phyloP scores from a whole-genome alignment of 179 eudicot species.

The Silene vulgaris region DNA sequence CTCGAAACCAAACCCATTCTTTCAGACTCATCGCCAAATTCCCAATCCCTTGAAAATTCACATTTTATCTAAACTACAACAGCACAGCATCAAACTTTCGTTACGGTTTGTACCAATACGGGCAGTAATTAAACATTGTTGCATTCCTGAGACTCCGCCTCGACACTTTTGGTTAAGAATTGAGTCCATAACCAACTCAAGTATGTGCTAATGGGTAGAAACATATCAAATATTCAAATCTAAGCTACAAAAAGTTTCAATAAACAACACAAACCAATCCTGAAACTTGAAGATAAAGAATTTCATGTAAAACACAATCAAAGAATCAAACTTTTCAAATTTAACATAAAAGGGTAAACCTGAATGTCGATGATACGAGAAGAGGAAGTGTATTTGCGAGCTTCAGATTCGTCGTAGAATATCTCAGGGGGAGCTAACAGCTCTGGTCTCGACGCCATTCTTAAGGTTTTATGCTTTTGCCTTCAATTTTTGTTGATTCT shows the following conservation, averaged over 20 bases:
- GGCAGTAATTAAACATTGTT: background rate
- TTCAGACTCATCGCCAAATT: background rate
- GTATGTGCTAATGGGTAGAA: background rate
- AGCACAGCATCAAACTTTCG: conserved; percentile 1
- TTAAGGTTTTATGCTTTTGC: conserved; percentile 8
- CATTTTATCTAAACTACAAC: background rate
- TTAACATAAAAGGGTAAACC: conserved; percentile 28
- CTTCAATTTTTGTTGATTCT: too few relatives aligned
- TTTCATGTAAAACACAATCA: too few relatives aligned
- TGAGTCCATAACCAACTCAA: background rate
- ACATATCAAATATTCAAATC: background rate
- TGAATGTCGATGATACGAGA: conserved; percentile 89
- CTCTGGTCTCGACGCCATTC: conserved; percentile 72
- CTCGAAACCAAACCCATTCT: background rate
- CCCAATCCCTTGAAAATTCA: background rate
- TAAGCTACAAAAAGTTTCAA: too few relatives aligned
- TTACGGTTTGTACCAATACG: background rate
- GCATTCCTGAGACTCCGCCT: background rate
- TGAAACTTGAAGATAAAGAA: too few relatives aligned
- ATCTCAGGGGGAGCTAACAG: conserved; percentile 82
- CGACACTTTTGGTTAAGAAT: background rate
- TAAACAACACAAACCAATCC: too few relatives aligned
- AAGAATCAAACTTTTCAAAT: too few relatives aligned
- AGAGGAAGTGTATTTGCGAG: conserved; percentile 87
- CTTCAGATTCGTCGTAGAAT: conserved; percentile 74